Conservation (phyloP, 2,329 filamentous ascomycete species). For the Ilyonectria mors-panacis region DNA sequence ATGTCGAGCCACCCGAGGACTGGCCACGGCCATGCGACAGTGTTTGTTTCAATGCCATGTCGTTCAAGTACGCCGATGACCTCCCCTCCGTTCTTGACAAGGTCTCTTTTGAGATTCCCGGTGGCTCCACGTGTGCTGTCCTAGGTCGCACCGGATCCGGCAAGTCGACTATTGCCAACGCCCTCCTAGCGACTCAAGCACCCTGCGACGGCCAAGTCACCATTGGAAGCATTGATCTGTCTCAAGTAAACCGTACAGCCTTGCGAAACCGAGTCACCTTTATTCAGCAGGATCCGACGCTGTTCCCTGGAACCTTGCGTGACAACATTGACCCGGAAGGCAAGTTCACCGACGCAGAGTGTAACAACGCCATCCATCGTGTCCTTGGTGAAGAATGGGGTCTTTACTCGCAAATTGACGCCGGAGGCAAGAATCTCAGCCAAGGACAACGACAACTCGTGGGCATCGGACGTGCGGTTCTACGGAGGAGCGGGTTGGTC, state of each 20-base stretch:
- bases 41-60: slow-evolving; percentile 83
- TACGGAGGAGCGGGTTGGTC: slow-evolving; percentile 72
- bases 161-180: slow-evolving; percentile 82
- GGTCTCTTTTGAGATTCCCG: slow-evolving; percentile 80
- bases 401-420: slow-evolving; percentile 68
- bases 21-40: slow-evolving; percentile 83
- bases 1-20: slow-evolving; percentile 77
- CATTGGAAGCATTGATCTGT: slow-evolving; percentile 69
- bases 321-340: slow-evolving; percentile 79
- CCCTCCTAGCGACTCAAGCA: slow-evolving; percentile 69
- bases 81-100: slow-evolving; percentile 80
- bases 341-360: slow-evolving; percentile 68
- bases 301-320: slow-evolving; percentile 71
- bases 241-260: slow-evolving; percentile 66
- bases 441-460: slow-evolving; percentile 76
- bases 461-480: slow-evolving; percentile 71
- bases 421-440: slow-evolving; percentile 73
- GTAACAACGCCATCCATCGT: slow-evolving; percentile 67
- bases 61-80: slow-evolving; percentile 83
- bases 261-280: slow-evolving; percentile 73
- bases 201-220: slow-evolving; percentile 66
- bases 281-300: slow-evolving; percentile 75
- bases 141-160: slow-evolving; percentile 89
- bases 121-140: slow-evolving; percentile 73
- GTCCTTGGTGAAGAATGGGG: slow-evolving; percentile 69